Conservation (phyloP, 352 stramenopile genomes). For the Thraustotheca clavata region DNA sequence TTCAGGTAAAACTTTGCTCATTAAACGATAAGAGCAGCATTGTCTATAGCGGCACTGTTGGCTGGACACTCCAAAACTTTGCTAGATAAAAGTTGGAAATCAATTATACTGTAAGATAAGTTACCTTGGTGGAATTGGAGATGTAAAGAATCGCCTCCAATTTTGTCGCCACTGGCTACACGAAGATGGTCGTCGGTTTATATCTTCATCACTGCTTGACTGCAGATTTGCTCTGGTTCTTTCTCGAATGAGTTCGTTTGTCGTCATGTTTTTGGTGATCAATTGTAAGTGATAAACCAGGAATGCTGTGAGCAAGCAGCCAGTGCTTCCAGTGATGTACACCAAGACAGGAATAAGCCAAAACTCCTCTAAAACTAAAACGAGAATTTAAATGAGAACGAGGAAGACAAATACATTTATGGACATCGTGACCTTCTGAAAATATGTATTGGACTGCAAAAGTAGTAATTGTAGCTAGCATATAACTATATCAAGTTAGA, state of each 20-base stretch:
- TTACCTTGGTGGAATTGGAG: not conserved
- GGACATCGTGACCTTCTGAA: not conserved
- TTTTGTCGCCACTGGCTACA: not conserved
- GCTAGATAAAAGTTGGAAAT: no score
- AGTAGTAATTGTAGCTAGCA: not conserved
- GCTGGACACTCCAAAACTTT: no score
- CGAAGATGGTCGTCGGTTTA: no score
- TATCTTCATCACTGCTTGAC: no score
- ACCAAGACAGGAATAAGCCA: not conserved
- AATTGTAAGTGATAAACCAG: not conserved
- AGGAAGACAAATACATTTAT: not conserved
- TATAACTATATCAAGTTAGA: not conserved
- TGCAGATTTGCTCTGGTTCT: no score
- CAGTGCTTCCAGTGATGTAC: not conserved
- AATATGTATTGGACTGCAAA: not conserved
- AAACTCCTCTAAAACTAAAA: slow-evolving; percentile 7
- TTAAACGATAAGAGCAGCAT: no score
- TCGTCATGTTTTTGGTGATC: slow-evolving; percentile 12
- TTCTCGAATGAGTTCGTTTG: slow-evolving; percentile 12
- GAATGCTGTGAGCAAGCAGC: not conserved
- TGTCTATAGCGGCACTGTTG: no score
- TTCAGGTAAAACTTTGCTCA: no score
- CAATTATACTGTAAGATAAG: not conserved
- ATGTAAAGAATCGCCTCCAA: not conserved
- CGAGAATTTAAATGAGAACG: not conserved